These are phyloP conservation scores for Penicillium coprophilum DNA, from an alignment of 495 filamentous ascomycete species.

Conservation along the genomic window DNA sequence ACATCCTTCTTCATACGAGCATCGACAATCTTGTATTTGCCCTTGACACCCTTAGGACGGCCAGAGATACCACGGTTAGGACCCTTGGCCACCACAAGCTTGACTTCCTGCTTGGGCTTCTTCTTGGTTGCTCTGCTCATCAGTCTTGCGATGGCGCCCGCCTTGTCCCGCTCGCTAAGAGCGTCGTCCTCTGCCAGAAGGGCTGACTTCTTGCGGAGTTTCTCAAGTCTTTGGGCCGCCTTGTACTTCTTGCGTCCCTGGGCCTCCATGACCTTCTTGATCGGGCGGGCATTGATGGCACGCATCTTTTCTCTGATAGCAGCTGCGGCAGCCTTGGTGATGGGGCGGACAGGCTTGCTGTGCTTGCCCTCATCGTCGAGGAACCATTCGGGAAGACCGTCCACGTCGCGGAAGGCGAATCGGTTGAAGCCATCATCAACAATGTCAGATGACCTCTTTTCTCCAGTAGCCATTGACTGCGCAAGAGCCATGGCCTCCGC, in stretches of 20 bases:
- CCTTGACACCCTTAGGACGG: slow-evolving; percentile 86
- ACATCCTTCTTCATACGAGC: slow-evolving; percentile 97
- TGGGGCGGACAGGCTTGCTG: slow-evolving; percentile 79
- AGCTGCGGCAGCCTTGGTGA: slow-evolving; percentile 80
- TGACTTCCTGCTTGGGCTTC: slow-evolving; percentile 79
- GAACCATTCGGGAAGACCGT: slow-evolving; percentile 98
- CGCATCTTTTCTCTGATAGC: slow-evolving; percentile 96
- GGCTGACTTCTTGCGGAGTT: slow-evolving; percentile 91
- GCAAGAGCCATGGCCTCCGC: slow-evolving; percentile 99
- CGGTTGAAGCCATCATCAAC: slow-evolving; percentile 93
- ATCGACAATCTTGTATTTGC: slow-evolving; percentile 99
- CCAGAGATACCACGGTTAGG: slow-evolving; percentile 77
- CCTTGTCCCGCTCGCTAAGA: slow-evolving; percentile 93
- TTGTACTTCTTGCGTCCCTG: slow-evolving; percentile 96
- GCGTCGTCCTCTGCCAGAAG: slow-evolving; percentile 82
- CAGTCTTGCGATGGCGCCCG: slow-evolving; percentile 74
- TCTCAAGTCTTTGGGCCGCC: slow-evolving; percentile 85
- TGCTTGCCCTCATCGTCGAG: slow-evolving; percentile 86
- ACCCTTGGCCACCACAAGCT: slow-evolving; percentile 86
- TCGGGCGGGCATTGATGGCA: slow-evolving; percentile 91
- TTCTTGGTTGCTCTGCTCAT: slow-evolving; percentile 81
- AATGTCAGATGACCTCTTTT: slow-evolving; percentile 73
- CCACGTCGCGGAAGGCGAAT: slow-evolving; percentile 82
- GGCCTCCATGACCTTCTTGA: slow-evolving; percentile 98
- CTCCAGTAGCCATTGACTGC: slow-evolving; percentile 82